Base-by-base conservation (phyloP, 345 rosid genomes). In the Lepidium sativum region DNA sequence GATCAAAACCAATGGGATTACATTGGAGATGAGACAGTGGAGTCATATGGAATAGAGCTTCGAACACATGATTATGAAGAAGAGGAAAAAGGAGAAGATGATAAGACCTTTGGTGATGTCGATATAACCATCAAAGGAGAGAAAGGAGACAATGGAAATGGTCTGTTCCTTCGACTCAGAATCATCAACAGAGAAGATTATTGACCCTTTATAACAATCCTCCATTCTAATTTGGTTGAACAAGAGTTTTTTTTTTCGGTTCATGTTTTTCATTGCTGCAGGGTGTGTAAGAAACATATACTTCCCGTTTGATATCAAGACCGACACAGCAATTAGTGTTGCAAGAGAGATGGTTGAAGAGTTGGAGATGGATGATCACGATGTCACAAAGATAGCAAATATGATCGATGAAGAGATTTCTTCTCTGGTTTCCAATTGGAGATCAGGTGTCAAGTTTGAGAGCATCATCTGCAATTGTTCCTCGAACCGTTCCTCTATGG, bases 291-390 rank as follows among this genome's bases (percentile, higher is more conserved):
- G 97, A 31, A 90, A 90, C 72, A 94, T 94, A 67, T 81, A 94
- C 76, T 94, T 94, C 77, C 96, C 88, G 0, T 94, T 94, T 9
- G 95, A 86, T 44, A 51, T 80, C 34, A 87, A 84, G 48, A 83
- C 48, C 0, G 97, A 94, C 57, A 86, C 95, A 29, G 97, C 99
- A 14, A 69, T 85, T 29, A 88, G 87, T 29, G 99, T 94, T 34
- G 95, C 99, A 20, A 80, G 82, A n/a, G 99, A 94, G 77, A 94
- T 94, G 99, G 91, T 90, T 21, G 85, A 87, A 1, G 99, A 94
- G 54, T 80, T 94, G 56, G 99, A 94, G 75, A 83, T 94, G 48
- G 85, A 80, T 3, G 89, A 83, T 67, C 88, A 81, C 47, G 96
- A 90, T 17, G 95, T 79, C 68, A 83, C 83, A 6, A 86, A 80